phyloP scores from a whole-genome alignment of 192 early-diverging fungal species.

The Phlyctochytrium arcticum region DNA sequence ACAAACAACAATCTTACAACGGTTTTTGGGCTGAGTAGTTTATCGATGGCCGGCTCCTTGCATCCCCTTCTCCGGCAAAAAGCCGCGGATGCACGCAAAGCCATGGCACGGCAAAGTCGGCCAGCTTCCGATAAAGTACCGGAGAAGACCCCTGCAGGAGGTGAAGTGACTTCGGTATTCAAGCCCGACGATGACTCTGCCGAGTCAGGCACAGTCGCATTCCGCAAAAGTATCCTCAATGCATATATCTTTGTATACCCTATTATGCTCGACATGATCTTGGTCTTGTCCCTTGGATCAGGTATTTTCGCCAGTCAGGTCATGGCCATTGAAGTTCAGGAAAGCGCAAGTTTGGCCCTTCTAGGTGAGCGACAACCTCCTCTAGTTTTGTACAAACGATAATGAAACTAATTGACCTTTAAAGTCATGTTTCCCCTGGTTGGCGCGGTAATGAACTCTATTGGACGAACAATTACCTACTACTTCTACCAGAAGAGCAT shows the following conservation, averaged over 20 bases:
- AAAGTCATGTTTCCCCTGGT: constrained; percentile 37
- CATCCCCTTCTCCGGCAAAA: constrained; percentile 28
- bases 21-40: constrained; percentile 30
- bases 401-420: neutral
- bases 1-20: constrained; percentile 30
- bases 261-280: constrained; percentile 34
- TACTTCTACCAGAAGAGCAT: constrained; percentile 46
- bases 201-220: neutral
- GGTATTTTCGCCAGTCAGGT: constrained; percentile 28
- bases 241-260: constrained; percentile 46
- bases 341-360: constrained; percentile 5
- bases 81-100: neutral
- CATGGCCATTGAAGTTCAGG: constrained; percentile 13
- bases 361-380: constrained; percentile 5
- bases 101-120: neutral
- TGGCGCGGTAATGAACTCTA: constrained; percentile 37
- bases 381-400: neutral
- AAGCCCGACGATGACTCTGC: constrained; percentile 12
- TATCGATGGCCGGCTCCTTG: constrained; percentile 25
- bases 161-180: neutral
- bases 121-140: neutral
- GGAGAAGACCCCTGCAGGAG: neutral
- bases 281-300: constrained; percentile 22
- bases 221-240: constrained; percentile 29
- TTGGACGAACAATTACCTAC: constrained; percentile 36